Evolutionary conservation across 306 rosid species (phyloP), one percentile per base, ranked within the genome.

Genomic region (Acmispon strigosus): DNA sequence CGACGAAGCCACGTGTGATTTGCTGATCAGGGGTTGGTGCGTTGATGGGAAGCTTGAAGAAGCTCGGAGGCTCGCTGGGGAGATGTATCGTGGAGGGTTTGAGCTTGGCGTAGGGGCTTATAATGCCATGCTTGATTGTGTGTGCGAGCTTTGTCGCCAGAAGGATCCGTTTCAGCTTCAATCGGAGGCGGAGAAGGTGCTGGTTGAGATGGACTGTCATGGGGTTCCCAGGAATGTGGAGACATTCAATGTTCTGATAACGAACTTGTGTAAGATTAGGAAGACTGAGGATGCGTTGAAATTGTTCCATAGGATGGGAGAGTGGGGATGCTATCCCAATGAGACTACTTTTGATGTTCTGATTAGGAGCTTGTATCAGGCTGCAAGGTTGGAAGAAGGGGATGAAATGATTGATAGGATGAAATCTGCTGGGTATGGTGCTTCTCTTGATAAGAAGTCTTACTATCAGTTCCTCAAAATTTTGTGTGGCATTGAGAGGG

Each of bases 381-480:
- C 88, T 11, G 97, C 90, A 0, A 84, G 94, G 69, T 74, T 78
- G 13, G 94, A 84, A 60, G 97, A 94, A 20, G 97, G 98, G 0
- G 97, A 94, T 73, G 95, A 80, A 72, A 89, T 94, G 98, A 78
- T 93, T 57, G 94, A 90, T 66, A 78, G 86, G 72, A 88, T 94
- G 97, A 90, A 79, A 56, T 83, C 89, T 8, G 74, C 87, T 0
- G 96, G 96, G 0, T 62, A 24, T 22, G 86, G 86, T 1, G 78
- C 69, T 15, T 84, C 69, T 5, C 89, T 89, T 57, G 85, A 87
- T 74, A 81, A 80, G 82, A 90, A 83, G 79, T 83, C 83, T 1
- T 94, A 87, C 53, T 89, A 76, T 36, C 81, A 75, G 44, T 80
- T 94, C 41, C 47, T 94, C 52, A 94, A 76, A 77, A 85, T 87